These are phyloP conservation scores for Podospora appendiculata DNA, from an alignment of 495 filamentous ascomycete species.

Conservation along the genomic window DNA sequence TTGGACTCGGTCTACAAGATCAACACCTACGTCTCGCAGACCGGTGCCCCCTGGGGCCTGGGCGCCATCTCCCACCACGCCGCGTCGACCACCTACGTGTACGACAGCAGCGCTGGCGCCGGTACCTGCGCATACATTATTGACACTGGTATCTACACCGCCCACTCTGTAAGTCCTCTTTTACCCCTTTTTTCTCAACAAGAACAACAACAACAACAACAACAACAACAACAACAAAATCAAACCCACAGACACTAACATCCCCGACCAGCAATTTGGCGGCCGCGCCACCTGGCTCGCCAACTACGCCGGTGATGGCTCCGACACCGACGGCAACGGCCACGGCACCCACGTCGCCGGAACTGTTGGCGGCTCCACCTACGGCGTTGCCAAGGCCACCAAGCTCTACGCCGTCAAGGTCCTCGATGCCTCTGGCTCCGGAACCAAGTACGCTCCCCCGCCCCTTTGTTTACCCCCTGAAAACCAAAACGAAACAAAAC, in stretches of 20 bases:
- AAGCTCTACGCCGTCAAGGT: slow-evolving; percentile 43
- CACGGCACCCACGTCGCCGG: slow-evolving; percentile 45
- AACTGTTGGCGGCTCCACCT: slow-evolving; percentile 40
- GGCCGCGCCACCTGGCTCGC: slow-evolving; percentile 34
- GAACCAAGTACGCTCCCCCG: slow-evolving; percentile 29
- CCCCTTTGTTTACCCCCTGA: slow-evolving; percentile 14
- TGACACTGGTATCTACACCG: slow-evolving; percentile 48
- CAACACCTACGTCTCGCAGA: slow-evolving; percentile 42
- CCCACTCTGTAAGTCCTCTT: slow-evolving; percentile 26
- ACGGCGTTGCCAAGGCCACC: slow-evolving; percentile 42
- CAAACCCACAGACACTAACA: background rate
- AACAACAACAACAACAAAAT: too few species aligned
- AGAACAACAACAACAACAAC: too few species aligned
- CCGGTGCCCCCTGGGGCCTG: slow-evolving; percentile 52
- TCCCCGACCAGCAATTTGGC: slow-evolving; percentile 25
- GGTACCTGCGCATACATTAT: slow-evolving; percentile 52
- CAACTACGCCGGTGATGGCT: slow-evolving; percentile 34
- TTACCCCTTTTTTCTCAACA: background rate
- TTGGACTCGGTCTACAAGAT: slow-evolving; percentile 40
- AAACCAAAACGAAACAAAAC: background rate
- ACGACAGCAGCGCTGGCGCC: slow-evolving; percentile 46
- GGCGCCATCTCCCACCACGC: slow-evolving; percentile 47
- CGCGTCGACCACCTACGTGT: slow-evolving; percentile 47
- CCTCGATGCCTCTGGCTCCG: slow-evolving; percentile 40
- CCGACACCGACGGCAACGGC: slow-evolving; percentile 42